These are phyloP conservation scores for Aristolochia californica DNA, from an alignment of 164 flowering plant species.

Conservation along the genomic window DNA sequence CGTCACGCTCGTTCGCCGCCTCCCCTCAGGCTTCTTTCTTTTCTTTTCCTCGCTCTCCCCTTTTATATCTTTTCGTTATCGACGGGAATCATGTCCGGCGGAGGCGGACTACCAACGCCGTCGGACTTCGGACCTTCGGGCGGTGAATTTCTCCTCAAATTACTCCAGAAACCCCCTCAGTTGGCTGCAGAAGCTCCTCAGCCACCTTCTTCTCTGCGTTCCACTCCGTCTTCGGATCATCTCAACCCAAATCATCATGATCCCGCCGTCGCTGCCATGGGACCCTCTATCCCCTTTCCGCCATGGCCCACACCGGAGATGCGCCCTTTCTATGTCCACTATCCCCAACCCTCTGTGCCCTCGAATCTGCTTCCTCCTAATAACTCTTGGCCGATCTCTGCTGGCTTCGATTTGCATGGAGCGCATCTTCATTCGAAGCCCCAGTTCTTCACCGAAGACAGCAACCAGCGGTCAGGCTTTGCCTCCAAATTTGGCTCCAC, in stretches of 20 bases:
- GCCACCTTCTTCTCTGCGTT: neutral
- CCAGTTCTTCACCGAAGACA: constrained; percentile 13
- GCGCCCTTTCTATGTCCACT: neutral
- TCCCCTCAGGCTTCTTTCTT: too few relatives aligned
- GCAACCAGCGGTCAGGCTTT: neutral
- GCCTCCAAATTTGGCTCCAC: neutral
- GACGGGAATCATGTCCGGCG: neutral
- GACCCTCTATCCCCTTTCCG: constrained; percentile 34
- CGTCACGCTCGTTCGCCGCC: too few relatives aligned
- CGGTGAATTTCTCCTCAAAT: constrained; percentile 72
- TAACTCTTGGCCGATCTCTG: constrained; percentile 7
- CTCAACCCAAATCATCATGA: constrained; percentile 21
- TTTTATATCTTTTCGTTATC: too few relatives aligned
- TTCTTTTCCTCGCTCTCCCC: too few relatives aligned
- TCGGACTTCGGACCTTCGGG: constrained; percentile 17
- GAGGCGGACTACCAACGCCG: neutral
- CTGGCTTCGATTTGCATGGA: constrained; percentile 4
- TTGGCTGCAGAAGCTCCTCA: neutral
- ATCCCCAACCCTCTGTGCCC: constrained; percentile 12
- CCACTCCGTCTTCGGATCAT: neutral
- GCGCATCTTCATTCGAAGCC: constrained; percentile 2
- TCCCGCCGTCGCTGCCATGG: constrained; percentile 83
- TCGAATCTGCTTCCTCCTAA: constrained; percentile 17
- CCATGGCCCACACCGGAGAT: constrained; percentile 8
- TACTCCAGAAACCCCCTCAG: constrained; percentile 32